These are phyloP conservation scores for Pezicula rhizophila DNA, from an alignment of 2,329 filamentous ascomycete species.

Conservation along the genomic window DNA sequence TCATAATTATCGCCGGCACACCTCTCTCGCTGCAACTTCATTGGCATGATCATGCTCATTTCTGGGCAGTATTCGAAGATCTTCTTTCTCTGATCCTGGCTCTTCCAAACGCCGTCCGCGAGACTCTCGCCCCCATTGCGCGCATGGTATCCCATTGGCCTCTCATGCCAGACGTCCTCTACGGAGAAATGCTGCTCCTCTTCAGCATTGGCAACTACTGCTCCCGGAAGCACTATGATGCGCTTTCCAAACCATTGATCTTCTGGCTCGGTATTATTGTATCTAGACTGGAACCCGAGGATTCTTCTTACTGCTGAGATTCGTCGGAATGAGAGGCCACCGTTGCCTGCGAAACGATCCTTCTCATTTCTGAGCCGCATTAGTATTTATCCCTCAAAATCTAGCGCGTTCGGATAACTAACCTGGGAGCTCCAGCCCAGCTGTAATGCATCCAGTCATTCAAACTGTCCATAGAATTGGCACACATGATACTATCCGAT, in stretches of 20 bases:
- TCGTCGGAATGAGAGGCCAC: conserved; percentile 47
- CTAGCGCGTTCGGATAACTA: conserved; percentile 9
- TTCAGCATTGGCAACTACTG: conserved; percentile 36
- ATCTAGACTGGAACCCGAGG: conserved; percentile 42
- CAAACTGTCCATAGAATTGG: conserved; percentile 44
- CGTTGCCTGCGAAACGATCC: conserved; percentile 45
- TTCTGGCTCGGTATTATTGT: conserved; percentile 44
- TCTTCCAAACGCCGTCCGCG: conserved; percentile 40
- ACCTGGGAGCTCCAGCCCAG: conserved; percentile 49
- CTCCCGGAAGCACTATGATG: conserved; percentile 40
- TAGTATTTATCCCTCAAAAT: neutral
- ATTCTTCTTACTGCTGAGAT: conserved; percentile 44
- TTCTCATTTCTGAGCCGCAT: conserved; percentile 26
- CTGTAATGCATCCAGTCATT: conserved; percentile 49
- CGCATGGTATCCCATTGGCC: conserved; percentile 50
- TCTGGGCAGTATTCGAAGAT: conserved; percentile 53
- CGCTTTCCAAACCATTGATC: conserved; percentile 50
- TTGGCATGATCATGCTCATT: conserved; percentile 47
- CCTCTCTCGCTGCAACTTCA: conserved; percentile 46
- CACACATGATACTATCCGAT: conserved; percentile 49
- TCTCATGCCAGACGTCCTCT: conserved; percentile 42
- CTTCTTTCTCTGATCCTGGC: conserved; percentile 34
- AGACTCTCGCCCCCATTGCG: conserved; percentile 37
- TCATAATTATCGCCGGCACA: conserved; percentile 29
- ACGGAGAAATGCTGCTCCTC: conserved; percentile 39